Evolutionary conservation across 331 rosid genomes (phyloP).

Genomic region (Rhamnella rubrinervis): DNA sequence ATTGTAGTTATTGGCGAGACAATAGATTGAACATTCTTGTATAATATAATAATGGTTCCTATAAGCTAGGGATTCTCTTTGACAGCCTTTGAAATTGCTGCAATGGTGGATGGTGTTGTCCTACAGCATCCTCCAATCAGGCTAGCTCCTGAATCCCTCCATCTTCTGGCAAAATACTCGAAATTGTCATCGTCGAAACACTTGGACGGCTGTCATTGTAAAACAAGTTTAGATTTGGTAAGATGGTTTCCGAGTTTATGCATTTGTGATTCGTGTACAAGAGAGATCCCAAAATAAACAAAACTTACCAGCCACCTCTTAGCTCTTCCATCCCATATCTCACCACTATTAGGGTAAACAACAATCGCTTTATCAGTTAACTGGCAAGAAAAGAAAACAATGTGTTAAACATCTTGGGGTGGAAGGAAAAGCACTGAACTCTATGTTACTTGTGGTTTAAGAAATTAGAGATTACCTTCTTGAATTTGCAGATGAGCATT

Average conservation of each 20-base stretch:
- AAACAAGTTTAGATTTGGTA: constrained; percentile 11
- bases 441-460: too few relatives aligned
- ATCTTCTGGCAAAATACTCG: constrained; percentile 48
- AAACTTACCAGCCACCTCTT: constrained; percentile 81
- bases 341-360: constrained; percentile 90
- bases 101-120: constrained; percentile 75
- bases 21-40: not conserved
- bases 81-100: constrained; percentile 60
- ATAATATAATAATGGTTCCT: not conserved
- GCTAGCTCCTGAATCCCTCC: constrained; percentile 80
- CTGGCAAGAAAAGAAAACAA: constrained; percentile 35
- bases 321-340: constrained; percentile 82
- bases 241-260: not conserved
- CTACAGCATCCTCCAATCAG: constrained; percentile 90
- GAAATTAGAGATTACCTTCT: constrained; percentile 41
- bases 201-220: constrained; percentile 65
- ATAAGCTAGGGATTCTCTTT: constrained; percentile 22
- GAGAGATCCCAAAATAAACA: not conserved
- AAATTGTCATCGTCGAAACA: constrained; percentile 62
- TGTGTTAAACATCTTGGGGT: constrained; percentile 7
- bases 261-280: not conserved
- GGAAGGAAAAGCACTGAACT: too few relatives aligned
- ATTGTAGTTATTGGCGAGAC: too few relatives aligned
- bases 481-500: constrained; percentile 58
- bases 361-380: constrained; percentile 69